Evolutionary conservation across 2,329 filamentous ascomycete genomes (phyloP).

Genomic region (Fragosphaeria purpurea): DNA sequence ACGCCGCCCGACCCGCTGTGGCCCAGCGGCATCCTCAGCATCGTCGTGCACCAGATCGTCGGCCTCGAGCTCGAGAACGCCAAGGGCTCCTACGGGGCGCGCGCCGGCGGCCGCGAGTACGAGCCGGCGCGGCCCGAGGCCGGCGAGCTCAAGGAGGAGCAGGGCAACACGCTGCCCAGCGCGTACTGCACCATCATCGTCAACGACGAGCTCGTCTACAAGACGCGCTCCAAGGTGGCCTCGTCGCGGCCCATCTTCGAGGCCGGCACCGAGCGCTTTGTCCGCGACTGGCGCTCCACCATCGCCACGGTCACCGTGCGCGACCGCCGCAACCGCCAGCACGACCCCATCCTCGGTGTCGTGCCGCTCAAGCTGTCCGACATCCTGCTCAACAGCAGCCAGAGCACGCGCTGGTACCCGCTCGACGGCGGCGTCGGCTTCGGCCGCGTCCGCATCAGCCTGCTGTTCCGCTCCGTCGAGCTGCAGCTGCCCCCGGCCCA

Average conservation of each 20-base stretch:
- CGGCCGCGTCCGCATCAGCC: slow-evolving; percentile 75
- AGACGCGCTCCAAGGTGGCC: slow-evolving; percentile 88
- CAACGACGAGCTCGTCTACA: slow-evolving; percentile 83
- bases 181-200: slow-evolving; percentile 88
- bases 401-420: slow-evolving; percentile 89
- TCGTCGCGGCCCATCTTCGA: slow-evolving; percentile 96
- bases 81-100: slow-evolving; percentile 71
- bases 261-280: slow-evolving; percentile 83
- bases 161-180: slow-evolving; percentile 68
- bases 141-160: slow-evolving; percentile 79
- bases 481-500: slow-evolving; percentile 74
- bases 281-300: slow-evolving; percentile 84
- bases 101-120: slow-evolving; percentile 77
- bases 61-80: slow-evolving; percentile 88
- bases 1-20: slow-evolving; percentile 94
- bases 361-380: slow-evolving; percentile 82
- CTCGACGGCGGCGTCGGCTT: slow-evolving; percentile 90
- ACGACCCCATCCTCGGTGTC: slow-evolving; percentile 89
- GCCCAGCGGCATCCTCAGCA: slow-evolving; percentile 79
- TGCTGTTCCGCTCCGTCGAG: slow-evolving; percentile 85
- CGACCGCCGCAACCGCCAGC: slow-evolving; percentile 79
- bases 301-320: slow-evolving; percentile 83
- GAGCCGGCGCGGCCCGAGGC: slow-evolving; percentile 74
- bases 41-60: slow-evolving; percentile 90
- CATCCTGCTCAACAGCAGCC: slow-evolving; percentile 76